Evolutionary conservation across 805 yeast genomes (phyloP), one percentile per base, ranked within the genome.

Genomic region (Kregervanrija delftensis): DNA sequence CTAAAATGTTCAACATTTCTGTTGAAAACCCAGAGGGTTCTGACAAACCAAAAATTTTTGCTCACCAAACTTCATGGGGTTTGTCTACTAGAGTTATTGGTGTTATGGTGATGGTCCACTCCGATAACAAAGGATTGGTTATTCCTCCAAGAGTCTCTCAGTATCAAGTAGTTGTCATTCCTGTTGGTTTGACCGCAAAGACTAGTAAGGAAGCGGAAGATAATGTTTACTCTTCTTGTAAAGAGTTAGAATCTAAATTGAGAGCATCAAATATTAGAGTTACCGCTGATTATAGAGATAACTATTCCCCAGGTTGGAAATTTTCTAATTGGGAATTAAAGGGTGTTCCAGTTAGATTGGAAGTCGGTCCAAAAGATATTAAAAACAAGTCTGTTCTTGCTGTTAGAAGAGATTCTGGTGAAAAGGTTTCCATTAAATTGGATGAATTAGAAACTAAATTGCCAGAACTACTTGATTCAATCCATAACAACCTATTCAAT

Each of bases 51-150:
- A 86, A 88, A 71, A 72, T 90, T 41, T 79, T 72, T 57, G 96
- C 93, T 32, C 88, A 82, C 79, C 99, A 93, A 73, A 93, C 95
- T 75, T 90, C 97, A 11, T 93, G 99, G 99, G 99, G 99, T 71
- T 73, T 93, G 57, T 90, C 97, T 40, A 93, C 99, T 48, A 87
- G 99, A 72, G 93, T 86, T 53, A 90, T 93, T 64, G 99, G 99
- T 76, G 99, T 95, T 56, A 93, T 93, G 98, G 89, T 88, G 48
- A 93, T 93, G 99, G 79, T 89, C 48, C 99, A 93, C 67, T 89
- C 97, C 33, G 99, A 93, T 69, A 90, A 95, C 77, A 91, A 89
- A 74, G 99, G 99, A 67, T 75, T 93, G 57, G 98, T 93, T 40
- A 76, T 95, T 57, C 99, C 99, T 50, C 99, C 99, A 59, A 78